These are phyloP conservation scores for Cordyceps militaris DNA, from an alignment of 2,329 filamentous ascomycete species.

Conservation along the genomic window DNA sequence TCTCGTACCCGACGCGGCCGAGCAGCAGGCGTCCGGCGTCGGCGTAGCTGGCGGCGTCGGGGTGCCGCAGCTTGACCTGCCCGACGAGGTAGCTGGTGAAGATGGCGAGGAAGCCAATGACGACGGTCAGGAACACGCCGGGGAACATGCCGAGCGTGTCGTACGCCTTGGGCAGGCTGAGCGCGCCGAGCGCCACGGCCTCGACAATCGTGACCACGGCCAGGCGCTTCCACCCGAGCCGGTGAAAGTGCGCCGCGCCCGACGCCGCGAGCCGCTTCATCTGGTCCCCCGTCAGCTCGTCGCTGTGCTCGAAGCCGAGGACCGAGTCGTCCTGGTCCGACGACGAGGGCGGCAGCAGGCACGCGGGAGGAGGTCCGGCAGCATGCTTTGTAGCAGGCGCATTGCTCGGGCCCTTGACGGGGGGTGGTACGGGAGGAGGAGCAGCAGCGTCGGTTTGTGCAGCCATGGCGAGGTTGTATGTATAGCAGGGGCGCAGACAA, in stretches of 20 bases:
- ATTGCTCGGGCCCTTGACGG: background rate
- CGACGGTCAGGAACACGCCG: constrained; percentile 20
- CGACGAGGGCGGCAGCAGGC: background rate
- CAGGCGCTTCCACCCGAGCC: constrained; percentile 44
- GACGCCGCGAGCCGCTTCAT: constrained; percentile 34
- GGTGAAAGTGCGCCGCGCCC: constrained; percentile 38
- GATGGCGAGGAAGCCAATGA: constrained; percentile 16
- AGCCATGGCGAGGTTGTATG: background rate
- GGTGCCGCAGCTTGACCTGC: constrained; percentile 33
- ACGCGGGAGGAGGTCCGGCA: background rate
- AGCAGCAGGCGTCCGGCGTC: constrained; percentile 54
- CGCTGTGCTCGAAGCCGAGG: constrained; percentile 29
- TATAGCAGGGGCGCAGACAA: background rate
- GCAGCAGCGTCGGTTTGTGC: background rate
- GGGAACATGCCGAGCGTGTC: constrained; percentile 30
- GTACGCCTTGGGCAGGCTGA: constrained; percentile 40
- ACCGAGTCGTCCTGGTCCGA: constrained; percentile 8
- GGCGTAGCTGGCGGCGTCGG: constrained; percentile 53
- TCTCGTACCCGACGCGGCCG: constrained; percentile 48
- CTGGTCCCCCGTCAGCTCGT: constrained; percentile 19
- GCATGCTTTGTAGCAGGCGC: background rate
- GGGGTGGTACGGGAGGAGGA: background rate
- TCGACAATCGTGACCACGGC: constrained; percentile 44
- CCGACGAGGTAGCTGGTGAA: constrained; percentile 17
- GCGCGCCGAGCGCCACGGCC: constrained; percentile 42